phyloP scores from a whole-genome alignment of 2,329 filamentous ascomycete species.

The Dryadomyces quercus-mongolicae region DNA sequence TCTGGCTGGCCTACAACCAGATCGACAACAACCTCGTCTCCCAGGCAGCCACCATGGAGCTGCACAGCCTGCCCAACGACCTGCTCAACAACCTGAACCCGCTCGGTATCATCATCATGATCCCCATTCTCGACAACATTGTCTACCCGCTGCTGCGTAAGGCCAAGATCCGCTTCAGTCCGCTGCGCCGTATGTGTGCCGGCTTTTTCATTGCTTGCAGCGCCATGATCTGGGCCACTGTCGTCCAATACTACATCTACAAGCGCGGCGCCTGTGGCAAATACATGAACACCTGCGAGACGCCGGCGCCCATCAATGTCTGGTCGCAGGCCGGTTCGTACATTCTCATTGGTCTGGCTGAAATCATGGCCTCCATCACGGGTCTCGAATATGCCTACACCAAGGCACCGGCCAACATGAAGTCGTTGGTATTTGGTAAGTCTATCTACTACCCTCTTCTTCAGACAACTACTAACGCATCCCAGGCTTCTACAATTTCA shows the following conservation, averaged over 20 bases:
- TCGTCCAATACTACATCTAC: slow-evolving; percentile 52
- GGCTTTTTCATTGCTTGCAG: slow-evolving; percentile 54
- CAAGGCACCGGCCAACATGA: slow-evolving; percentile 66
- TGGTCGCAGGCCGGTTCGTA: slow-evolving; percentile 43
- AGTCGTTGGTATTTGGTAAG: slow-evolving; percentile 41
- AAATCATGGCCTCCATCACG: slow-evolving; percentile 38
- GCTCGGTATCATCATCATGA: slow-evolving; percentile 61
- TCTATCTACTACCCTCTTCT: neutral
- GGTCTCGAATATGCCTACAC: slow-evolving; percentile 64
- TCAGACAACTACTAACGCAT: slow-evolving; percentile 31
- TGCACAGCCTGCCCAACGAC: slow-evolving; percentile 66
- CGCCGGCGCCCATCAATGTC: slow-evolving; percentile 40
- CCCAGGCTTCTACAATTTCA: slow-evolving; percentile 1
- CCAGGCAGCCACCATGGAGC: slow-evolving; percentile 53
- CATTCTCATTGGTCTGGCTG: slow-evolving; percentile 34
- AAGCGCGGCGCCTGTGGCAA: slow-evolving; percentile 47
- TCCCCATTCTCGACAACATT: slow-evolving; percentile 54
- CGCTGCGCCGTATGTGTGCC: slow-evolving; percentile 59
- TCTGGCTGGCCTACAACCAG: slow-evolving; percentile 39
- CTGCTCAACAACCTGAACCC: slow-evolving; percentile 63
- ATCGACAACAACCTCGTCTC: slow-evolving; percentile 43
- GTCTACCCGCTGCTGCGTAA: slow-evolving; percentile 57
- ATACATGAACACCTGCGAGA: neutral
- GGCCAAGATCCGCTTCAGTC: slow-evolving; percentile 51
- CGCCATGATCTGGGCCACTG: slow-evolving; percentile 44